A percentile compares a stretch with the other conserved stretches of the same genome.
Evolutionary conservation across 768 basidiomycete species (phyloP).

Genomic region (Termitomyces sp.): DNA sequence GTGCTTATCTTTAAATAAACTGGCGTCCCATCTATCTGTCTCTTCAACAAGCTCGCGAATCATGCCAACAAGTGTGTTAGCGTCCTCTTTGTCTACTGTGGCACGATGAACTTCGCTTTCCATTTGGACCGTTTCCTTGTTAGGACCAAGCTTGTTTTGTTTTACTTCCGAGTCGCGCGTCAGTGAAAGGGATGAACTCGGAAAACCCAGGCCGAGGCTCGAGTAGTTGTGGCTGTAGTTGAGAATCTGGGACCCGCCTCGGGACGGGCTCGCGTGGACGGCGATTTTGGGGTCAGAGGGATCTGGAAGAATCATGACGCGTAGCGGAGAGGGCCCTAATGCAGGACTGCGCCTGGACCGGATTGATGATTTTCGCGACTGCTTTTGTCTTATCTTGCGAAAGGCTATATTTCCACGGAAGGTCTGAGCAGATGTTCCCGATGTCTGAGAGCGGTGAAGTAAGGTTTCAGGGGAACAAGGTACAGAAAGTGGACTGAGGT

Average conservation of each 20-base stretch:
- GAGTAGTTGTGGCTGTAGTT: slow-evolving; percentile 3
- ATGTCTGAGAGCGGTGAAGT: background rate
- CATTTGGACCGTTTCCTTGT: background rate
- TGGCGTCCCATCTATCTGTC: slow-evolving; percentile 45
- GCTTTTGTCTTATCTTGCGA: slow-evolving; percentile 10
- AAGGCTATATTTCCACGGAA: background rate
- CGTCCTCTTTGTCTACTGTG: slow-evolving; percentile 15
- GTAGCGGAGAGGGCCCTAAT: slow-evolving; percentile 41
- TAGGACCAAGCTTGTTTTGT: background rate
- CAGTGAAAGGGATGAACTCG: slow-evolving; percentile 3
- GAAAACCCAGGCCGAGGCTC: slow-evolving; percentile 14
- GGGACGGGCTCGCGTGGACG: background rate
- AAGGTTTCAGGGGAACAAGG: background rate
- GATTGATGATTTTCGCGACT: slow-evolving; percentile 12
- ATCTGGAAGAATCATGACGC: slow-evolving; percentile 37
- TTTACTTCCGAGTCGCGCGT: background rate
- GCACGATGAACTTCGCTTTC: background rate
- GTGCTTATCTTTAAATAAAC: slow-evolving; percentile 39
- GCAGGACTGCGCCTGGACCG: slow-evolving; percentile 31
- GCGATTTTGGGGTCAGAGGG: slow-evolving; percentile 14
- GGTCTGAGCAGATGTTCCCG: background rate
- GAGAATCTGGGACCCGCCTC: background rate
- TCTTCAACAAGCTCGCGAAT: slow-evolving; percentile 46
- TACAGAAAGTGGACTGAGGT: slow-evolving; percentile 5
- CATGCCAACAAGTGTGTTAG: slow-evolving; percentile 32